phyloP scores from a whole-genome alignment of 768 basidiomycete species.

The Neoboletus brunneissimus region DNA sequence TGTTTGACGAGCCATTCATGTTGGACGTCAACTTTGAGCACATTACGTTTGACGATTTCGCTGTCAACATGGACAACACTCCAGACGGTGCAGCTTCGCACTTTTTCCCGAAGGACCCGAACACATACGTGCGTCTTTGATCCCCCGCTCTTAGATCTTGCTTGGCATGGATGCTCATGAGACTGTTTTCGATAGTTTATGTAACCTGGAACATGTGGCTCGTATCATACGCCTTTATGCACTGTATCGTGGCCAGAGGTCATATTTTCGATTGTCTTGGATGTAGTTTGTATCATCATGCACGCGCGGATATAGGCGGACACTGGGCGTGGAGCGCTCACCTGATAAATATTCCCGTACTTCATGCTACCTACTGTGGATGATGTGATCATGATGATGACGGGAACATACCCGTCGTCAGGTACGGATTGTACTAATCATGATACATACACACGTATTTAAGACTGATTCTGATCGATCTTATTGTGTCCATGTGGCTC shows the following conservation, averaged over 20 bases:
- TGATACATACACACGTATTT: conserved; percentile 1
- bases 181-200: conserved; percentile 15
- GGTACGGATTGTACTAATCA: background rate
- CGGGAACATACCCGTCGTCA: background rate
- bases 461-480: conserved; percentile 9
- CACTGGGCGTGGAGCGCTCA: conserved; percentile 15
- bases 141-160: background rate
- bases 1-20: conserved; percentile 31
- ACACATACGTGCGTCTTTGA: conserved; percentile 34
- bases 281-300: background rate
- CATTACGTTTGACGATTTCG: conserved; percentile 26
- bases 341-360: background rate
- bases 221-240: background rate
- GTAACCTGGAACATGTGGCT: conserved; percentile 11
- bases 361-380: background rate
- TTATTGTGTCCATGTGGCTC: background rate
- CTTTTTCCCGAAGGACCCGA: conserved; percentile 31
- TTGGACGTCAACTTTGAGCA: conserved; percentile 30
- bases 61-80: conserved; percentile 15
- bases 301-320: background rate
- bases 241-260: background rate
- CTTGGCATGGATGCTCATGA: conserved; percentile 9
- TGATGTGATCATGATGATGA: background rate
- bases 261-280: background rate
- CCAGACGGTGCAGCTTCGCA: conserved; percentile 23